Percentiles rank a stretch among this genome's conserved stretches.
These are phyloP conservation scores for Zoysia japonica DNA, from an alignment of 176 grass and related monocot genomes.

Conservation along the genomic window DNA sequence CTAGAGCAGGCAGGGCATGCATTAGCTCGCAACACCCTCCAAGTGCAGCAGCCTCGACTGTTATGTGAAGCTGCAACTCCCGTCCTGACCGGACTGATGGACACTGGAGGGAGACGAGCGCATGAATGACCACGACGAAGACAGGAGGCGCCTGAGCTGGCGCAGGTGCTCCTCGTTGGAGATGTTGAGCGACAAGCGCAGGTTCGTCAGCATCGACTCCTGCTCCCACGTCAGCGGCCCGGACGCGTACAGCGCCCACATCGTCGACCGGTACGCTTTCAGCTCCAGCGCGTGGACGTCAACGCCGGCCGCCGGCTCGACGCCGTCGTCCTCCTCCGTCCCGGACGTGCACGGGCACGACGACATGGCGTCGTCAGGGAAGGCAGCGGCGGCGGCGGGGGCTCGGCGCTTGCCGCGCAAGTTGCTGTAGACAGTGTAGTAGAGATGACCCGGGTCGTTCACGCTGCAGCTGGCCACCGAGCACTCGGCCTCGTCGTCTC, in stretches of 20 bases:
- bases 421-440: background rate
- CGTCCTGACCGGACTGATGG: no score
- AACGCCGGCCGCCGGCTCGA: background rate
- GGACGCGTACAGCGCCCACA: constrained; percentile 63
- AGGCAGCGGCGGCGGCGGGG: background rate
- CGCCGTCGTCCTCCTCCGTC: background rate
- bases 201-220: constrained; percentile 80
- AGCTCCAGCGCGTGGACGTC: constrained; percentile 66
- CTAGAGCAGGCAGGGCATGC: no score
- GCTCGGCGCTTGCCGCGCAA: background rate
- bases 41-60: no score
- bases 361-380: constrained; percentile 52
- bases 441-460: constrained; percentile 13
- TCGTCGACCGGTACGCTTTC: constrained; percentile 62
- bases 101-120: no score
- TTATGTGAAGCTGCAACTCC: no score
- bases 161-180: constrained; percentile 75
- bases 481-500: constrained; percentile 50
- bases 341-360: constrained; percentile 38
- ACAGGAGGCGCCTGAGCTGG: constrained; percentile 62
- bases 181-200: constrained; percentile 73
- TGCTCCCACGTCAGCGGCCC: constrained; percentile 81
- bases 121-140: constrained; percentile 26
- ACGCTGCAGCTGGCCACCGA: constrained; percentile 75
- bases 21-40: no score